These are phyloP conservation scores for Ophioceras dolichostomum DNA, from an alignment of 2,329 filamentous ascomycete genomes.

Conservation along the genomic window DNA sequence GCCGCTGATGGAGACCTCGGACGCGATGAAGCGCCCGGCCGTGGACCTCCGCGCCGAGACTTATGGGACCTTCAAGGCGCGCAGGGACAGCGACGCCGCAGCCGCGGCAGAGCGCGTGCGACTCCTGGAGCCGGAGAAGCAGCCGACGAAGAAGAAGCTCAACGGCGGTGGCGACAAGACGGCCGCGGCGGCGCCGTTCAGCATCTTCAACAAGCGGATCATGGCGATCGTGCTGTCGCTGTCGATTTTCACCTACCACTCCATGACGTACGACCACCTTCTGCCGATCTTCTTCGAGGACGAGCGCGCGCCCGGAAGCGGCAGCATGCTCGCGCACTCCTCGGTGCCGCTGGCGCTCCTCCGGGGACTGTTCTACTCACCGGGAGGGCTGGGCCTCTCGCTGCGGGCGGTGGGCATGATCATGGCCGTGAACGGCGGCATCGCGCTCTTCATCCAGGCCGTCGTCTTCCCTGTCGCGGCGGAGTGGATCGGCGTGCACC, in stretches of 20 bases:
- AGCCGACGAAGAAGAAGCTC: constrained; percentile 4
- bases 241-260: constrained; percentile 87
- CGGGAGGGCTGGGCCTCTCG: constrained; percentile 50
- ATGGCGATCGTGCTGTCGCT: constrained; percentile 69
- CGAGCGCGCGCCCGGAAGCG: constrained; percentile 33
- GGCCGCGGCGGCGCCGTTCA: constrained; percentile 19
- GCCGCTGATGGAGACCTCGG: constrained; percentile 62
- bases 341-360: constrained; percentile 8
- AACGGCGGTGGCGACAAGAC: constrained; percentile 11
- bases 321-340: constrained; percentile 14
- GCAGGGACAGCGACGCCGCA: constrained; percentile 13
- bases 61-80: constrained; percentile 59
- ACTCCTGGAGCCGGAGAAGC: too few species aligned
- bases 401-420: constrained; percentile 48
- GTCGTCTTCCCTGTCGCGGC: constrained; percentile 53
- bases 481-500: constrained; percentile 43
- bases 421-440: constrained; percentile 42
- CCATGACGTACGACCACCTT: constrained; percentile 88
- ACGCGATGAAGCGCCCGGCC: constrained; percentile 58
- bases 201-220: constrained; percentile 48
- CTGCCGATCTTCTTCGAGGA: constrained; percentile 91
- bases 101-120: neutral
- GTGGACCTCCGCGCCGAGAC: constrained; percentile 67
- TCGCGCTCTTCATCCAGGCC: constrained; percentile 62
- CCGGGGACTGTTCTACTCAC: constrained; percentile 36